Percentiles rank a stretch among this genome's conserved stretches.
Conservation (phyloP, 1,139 yeast species). For the Taphrina communis region DNA sequence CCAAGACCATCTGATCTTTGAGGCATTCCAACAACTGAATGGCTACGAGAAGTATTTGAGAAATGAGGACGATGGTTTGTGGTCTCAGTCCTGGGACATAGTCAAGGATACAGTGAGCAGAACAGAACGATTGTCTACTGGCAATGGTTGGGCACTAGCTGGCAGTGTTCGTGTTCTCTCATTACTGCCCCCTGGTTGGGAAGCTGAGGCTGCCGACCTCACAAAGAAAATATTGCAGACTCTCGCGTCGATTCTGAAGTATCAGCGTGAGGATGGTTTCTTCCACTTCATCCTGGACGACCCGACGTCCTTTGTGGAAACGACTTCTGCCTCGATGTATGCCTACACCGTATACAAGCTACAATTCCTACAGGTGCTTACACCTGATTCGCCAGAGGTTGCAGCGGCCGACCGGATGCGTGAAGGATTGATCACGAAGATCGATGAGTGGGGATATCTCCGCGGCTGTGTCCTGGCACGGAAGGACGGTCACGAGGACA, state of each 20-base stretch:
- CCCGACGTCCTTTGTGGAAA: slow-evolving; percentile 29
- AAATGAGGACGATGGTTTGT: slow-evolving; percentile 21
- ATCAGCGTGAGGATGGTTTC: slow-evolving; percentile 36
- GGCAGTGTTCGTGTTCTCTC: slow-evolving; percentile 37
- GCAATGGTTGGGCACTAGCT: slow-evolving; percentile 39
- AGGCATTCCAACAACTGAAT: slow-evolving; percentile 36
- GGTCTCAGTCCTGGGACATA: slow-evolving; percentile 40
- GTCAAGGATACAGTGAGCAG: slow-evolving; percentile 22
- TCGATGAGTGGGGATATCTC: slow-evolving; percentile 30
- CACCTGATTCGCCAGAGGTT: slow-evolving; percentile 19
- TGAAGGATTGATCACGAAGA: slow-evolving; percentile 12
- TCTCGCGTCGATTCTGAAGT: slow-evolving; percentile 5
- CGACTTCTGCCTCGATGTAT: slow-evolving; percentile 36
- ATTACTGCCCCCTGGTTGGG: slow-evolving; percentile 38
- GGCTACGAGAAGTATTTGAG: slow-evolving; percentile 37
- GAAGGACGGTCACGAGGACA: slow-evolving; percentile 34
- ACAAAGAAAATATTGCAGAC: slow-evolving; percentile 25
- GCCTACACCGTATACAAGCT: slow-evolving; percentile 31
- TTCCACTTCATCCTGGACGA: slow-evolving; percentile 38
- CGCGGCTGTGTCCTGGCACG: slow-evolving; percentile 41
- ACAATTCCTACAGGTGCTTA: slow-evolving; percentile 10
- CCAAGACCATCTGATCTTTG: slow-evolving; percentile 36
- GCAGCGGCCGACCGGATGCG: slow-evolving; percentile 35
- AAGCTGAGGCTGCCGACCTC: slow-evolving; percentile 25
- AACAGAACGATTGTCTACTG: slow-evolving; percentile 27